A percentile compares a stretch with the other conserved stretches of the same genome.
phyloP scores from a whole-genome alignment of 176 grass and related monocot genomes.

The Elaeis guineensis region DNA sequence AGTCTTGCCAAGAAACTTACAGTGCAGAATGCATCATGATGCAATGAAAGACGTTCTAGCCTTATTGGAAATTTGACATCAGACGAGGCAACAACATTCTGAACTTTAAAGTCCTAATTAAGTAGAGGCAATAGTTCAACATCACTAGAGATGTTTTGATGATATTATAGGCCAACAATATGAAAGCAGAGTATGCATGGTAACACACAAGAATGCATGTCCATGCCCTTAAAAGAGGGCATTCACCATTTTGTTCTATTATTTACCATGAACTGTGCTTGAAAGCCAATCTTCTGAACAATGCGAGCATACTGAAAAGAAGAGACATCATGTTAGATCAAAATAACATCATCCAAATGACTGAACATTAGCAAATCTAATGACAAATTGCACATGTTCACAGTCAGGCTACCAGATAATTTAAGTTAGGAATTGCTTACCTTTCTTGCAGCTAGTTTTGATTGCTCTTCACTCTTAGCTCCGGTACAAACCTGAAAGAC shows the following conservation, averaged over 20 bases:
- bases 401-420: too few species aligned
- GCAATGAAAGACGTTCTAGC: slow-evolving; percentile 57
- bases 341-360: background rate
- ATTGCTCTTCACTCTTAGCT: slow-evolving; percentile 5
- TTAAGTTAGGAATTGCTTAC: background rate
- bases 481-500: slow-evolving; percentile 7
- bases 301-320: slow-evolving; percentile 82
- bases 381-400: too few species aligned
- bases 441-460: slow-evolving; percentile 7
- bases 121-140: background rate
- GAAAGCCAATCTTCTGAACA: slow-evolving; percentile 97
- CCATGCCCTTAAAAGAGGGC: too few species aligned
- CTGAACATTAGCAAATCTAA: background rate
- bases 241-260: too few species aligned
- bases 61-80: background rate
- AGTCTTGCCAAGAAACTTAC: slow-evolving; percentile 27
- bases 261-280: slow-evolving; percentile 87
- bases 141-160: background rate
- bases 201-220: too few species aligned
- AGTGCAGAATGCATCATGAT: slow-evolving; percentile 83
- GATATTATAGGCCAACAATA: background rate
- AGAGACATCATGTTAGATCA: too few species aligned
- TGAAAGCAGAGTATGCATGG: too few species aligned
- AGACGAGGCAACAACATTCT: background rate
- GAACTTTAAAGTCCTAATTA: background rate